These are phyloP conservation scores for Saccharomycopsis hybrid DNA, from an alignment of 1,139 yeast species.

Conservation along the genomic window DNA sequence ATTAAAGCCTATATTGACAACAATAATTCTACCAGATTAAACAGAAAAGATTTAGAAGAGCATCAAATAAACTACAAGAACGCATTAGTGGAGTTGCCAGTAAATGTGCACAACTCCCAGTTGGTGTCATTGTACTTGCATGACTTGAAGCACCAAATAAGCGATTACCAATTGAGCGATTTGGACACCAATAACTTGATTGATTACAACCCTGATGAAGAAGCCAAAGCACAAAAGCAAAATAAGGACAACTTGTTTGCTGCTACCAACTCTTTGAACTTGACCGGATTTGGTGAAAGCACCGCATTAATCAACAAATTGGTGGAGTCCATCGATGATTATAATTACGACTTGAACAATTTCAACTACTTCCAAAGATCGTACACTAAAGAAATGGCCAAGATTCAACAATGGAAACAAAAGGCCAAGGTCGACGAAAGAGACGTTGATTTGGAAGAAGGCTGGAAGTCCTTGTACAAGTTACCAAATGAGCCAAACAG, in stretches of 20 bases:
- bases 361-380: slow-evolving; percentile 81
- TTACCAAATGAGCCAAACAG: slow-evolving; percentile 75
- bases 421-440: slow-evolving; percentile 61
- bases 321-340: slow-evolving; percentile 69
- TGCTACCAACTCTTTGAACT: slow-evolving; percentile 33
- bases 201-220: slow-evolving; percentile 17
- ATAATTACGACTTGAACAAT: slow-evolving; percentile 75
- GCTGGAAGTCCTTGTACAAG: slow-evolving; percentile 62
- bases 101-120: slow-evolving; percentile 56
- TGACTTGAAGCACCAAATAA: slow-evolving; percentile 25
- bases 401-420: slow-evolving; percentile 70
- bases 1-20: slow-evolving; percentile 45
- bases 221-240: not conserved
- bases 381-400: slow-evolving; percentile 61
- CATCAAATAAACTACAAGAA: slow-evolving; percentile 60
- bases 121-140: slow-evolving; percentile 39
- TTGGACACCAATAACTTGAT: slow-evolving; percentile 18
- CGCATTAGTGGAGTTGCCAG: slow-evolving; percentile 67
- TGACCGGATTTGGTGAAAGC: slow-evolving; percentile 32
- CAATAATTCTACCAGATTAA: slow-evolving; percentile 48
- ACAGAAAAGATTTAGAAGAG: slow-evolving; percentile 55
- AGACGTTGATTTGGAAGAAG: slow-evolving; percentile 44
- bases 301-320: slow-evolving; percentile 53
- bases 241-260: slow-evolving; percentile 18
- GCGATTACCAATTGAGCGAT: slow-evolving; percentile 11